A percentile compares a stretch with the other conserved stretches of the same genome.
phyloP scores from a whole-genome alignment of 345 rosid species.

The Mangifera indica region DNA sequence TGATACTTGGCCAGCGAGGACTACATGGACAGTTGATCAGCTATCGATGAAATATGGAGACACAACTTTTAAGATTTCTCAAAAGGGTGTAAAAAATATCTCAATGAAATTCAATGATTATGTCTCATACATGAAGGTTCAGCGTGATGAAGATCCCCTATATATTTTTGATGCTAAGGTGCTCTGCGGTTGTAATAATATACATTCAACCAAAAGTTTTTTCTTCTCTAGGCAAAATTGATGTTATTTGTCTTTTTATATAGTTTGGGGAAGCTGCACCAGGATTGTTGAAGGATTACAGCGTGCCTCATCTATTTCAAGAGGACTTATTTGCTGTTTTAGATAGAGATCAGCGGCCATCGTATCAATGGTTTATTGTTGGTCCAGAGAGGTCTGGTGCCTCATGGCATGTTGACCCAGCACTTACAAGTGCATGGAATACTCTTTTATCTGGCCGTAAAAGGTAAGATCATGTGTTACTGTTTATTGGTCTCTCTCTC shows the following conservation, averaged over 20 bases:
- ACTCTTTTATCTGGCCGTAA: slow-evolving; percentile 88
- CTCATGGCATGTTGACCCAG: slow-evolving; percentile 98
- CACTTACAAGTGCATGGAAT: slow-evolving; percentile 99
- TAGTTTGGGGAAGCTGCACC: slow-evolving; percentile 92
- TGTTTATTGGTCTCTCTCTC: not conserved
- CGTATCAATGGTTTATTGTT: slow-evolving; percentile 88
- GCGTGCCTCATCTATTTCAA: slow-evolving; percentile 78
- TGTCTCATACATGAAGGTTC: slow-evolving; percentile 64
- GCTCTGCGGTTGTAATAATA: not conserved
- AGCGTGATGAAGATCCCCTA: slow-evolving; percentile 94
- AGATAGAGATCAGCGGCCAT: slow-evolving; percentile 70
- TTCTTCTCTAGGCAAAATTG: not conserved
- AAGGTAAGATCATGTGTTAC: slow-evolving; percentile 48
- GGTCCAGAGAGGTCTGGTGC: slow-evolving; percentile 99
- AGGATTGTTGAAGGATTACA: slow-evolving; percentile 71
- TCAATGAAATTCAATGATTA: slow-evolving; percentile 84
- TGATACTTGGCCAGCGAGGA: slow-evolving; percentile 88
- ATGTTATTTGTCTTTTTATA: slow-evolving; percentile 23
- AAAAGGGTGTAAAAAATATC: slow-evolving; percentile 60
- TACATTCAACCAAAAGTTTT: not conserved
- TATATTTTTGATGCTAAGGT: slow-evolving; percentile 95
- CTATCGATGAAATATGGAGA: slow-evolving; percentile 62
- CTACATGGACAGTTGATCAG: slow-evolving; percentile 74
- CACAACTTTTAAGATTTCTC: slow-evolving; percentile 73
- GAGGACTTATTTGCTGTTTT: slow-evolving; percentile 86